Evolutionary conservation across 1,139 yeast genomes (phyloP), one percentile per base, ranked within the genome.

Genomic region (Geotrichum bryndzae): DNA sequence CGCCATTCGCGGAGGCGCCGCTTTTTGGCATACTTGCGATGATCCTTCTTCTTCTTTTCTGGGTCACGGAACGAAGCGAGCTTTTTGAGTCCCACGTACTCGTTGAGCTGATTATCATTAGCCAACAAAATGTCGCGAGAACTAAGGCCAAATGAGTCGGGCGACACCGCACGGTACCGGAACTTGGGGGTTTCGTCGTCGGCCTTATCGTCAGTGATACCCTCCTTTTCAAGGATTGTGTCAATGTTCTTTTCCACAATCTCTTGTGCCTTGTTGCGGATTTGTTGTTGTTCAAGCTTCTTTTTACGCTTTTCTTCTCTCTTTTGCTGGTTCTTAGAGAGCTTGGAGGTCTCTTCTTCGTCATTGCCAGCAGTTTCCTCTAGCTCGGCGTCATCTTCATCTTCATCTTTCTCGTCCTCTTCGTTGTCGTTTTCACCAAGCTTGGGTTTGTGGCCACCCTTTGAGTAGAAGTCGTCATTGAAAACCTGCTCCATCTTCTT

Each of bases 91-190:
- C 97, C 96, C 65, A 90, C 87, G 71, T 80, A 91, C 62, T 84
- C 86, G 74, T 94, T 94, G 73, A 95, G 80, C 60, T 88, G 89
- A 65, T 82, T 81, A 72, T 95, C 99, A 70, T 89, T 95, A 10
- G 99, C 99, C 64, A 90, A 77, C 60, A 95, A 79, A 59, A 95
- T 94, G 70, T 95, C 99, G 65, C 96, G 81, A 0, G 95, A 82
- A 0, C 90, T 81, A 61, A 95, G 81, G 10, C 98, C 98, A 76
- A 84, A 95, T 11, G 92, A 77, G 70, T 95, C 99, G 2, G 99
- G 98, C 0, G 96, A 91, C 2, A 94, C 98, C 69, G 91, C 96
- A 69, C 98, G 83, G 73, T 95, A 95, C 70, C 85, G 86, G 80
- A 94, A 94, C 63, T 80, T 82, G 67, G 87, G 87, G 57, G 78